A percentile compares a stretch with the other conserved stretches of the same genome.
Conservation (phyloP, 2,329 filamentous ascomycete genomes). For the Sarocladium strictum region DNA sequence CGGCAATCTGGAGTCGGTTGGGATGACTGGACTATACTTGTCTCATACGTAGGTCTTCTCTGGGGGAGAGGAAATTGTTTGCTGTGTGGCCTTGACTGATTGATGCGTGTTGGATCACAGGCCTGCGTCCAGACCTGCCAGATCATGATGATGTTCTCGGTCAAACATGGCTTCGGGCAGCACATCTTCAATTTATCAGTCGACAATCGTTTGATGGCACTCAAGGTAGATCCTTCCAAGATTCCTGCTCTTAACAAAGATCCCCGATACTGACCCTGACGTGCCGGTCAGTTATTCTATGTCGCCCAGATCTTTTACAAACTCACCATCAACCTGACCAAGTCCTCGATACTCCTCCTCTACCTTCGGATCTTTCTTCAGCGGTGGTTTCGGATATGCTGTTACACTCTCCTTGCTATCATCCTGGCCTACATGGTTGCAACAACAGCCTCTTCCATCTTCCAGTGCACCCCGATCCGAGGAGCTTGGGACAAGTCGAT, state of each 20-base stretch:
- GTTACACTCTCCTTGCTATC: slow-evolving; percentile 33
- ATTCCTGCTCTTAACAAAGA: too few species aligned
- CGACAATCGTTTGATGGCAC: slow-evolving; percentile 27
- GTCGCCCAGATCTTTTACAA: slow-evolving; percentile 49
- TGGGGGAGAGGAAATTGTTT: too few species aligned
- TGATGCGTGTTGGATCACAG: slow-evolving; percentile 17
- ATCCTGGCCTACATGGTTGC: slow-evolving; percentile 39
- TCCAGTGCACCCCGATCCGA: slow-evolving; percentile 42
- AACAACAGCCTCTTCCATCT: slow-evolving; percentile 39
- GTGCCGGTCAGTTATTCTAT: slow-evolving; percentile 42
- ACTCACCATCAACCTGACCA: slow-evolving; percentile 46
- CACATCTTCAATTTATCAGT: slow-evolving; percentile 29
- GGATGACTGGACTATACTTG: slow-evolving; percentile 37
- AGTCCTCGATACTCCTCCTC: slow-evolving; percentile 45
- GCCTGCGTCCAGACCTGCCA: slow-evolving; percentile 29
- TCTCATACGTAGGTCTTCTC: slow-evolving; percentile 35
- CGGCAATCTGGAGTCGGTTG: slow-evolving; percentile 28
- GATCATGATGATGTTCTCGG: slow-evolving; percentile 33
- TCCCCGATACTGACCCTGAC: too few species aligned
- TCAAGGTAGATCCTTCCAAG: slow-evolving; percentile 24
- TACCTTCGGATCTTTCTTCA: slow-evolving; percentile 49
- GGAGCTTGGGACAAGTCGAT: slow-evolving; percentile 39
- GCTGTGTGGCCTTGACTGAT: too few species aligned
- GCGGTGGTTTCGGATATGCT: slow-evolving; percentile 37
- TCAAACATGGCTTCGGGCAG: slow-evolving; percentile 35